These are phyloP conservation scores for Suhomyces taliae DNA, from an alignment of 1,139 yeast species.

Conservation along the genomic window DNA sequence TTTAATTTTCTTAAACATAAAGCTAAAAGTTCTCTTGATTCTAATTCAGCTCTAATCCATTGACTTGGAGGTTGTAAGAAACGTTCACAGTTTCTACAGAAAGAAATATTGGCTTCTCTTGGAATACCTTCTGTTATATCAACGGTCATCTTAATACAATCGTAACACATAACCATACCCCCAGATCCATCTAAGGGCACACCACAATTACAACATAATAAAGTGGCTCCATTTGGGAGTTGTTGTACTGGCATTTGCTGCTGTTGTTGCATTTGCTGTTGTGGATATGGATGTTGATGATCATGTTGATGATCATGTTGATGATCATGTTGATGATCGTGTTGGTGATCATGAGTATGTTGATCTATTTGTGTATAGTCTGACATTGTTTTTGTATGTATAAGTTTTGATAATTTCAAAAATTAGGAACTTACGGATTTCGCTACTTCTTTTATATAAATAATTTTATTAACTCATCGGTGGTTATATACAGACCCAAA, in stretches of 20 bases:
- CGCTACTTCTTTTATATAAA: neutral
- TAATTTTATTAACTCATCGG: slow-evolving; percentile 2
- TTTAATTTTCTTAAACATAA: slow-evolving; percentile 83
- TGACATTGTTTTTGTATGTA: slow-evolving; percentile 33
- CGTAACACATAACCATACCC: slow-evolving; percentile 95
- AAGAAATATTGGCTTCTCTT: slow-evolving; percentile 87
- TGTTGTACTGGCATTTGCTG: no score
- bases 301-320: no score
- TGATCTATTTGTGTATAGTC: slow-evolving; percentile 47
- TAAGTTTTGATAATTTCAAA: neutral
- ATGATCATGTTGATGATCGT: neutral
- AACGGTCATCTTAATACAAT: slow-evolving; percentile 90
- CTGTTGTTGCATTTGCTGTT: no score
- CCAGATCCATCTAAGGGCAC: slow-evolving; percentile 95
- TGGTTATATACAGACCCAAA: neutral
- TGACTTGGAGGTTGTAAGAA: slow-evolving; percentile 92
- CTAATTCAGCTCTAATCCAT: slow-evolving; percentile 90
- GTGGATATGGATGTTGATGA: no score
- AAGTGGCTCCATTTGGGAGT: slow-evolving; percentile 60
- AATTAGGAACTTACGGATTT: neutral
- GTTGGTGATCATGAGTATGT: slow-evolving; percentile 24
- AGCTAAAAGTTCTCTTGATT: slow-evolving; percentile 89
- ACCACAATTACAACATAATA: slow-evolving; percentile 97
- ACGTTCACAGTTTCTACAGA: slow-evolving; percentile 96
- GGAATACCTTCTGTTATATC: slow-evolving; percentile 97